phyloP scores from a whole-genome alignment of 1,284 basidiomycete species.

The Puccinia horiana region DNA sequence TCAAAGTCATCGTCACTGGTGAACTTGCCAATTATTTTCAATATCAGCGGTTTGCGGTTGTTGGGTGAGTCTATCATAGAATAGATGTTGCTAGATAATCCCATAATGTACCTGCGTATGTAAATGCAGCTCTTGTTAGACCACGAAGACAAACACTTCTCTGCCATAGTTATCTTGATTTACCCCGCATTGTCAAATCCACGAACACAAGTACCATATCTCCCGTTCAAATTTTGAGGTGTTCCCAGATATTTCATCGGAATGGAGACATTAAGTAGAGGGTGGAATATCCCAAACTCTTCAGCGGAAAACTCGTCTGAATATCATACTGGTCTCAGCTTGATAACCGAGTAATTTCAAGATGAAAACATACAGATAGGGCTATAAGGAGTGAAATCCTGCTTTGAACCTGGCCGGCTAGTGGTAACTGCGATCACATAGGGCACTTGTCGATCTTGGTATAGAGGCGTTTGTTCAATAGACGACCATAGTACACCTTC shows the following conservation, averaged over 20 bases:
- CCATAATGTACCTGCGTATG: conserved; percentile 39
- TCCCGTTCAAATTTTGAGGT: not conserved
- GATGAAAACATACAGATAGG: conserved; percentile 22
- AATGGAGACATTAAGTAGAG: conserved; percentile 22
- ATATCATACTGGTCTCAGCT: not conserved
- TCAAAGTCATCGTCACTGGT: conserved; percentile 45
- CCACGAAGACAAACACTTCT: not conserved
- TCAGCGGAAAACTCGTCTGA: conserved; percentile 35
- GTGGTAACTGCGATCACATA: conserved; percentile 29
- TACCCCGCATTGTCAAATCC: conserved; percentile 38
- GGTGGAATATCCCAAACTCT: conserved; percentile 33
- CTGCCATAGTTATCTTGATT: not conserved
- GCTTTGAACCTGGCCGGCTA: conserved; percentile 1
- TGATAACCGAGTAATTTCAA: not conserved
- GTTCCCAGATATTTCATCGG: conserved; percentile 22
- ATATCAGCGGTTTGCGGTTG: not conserved
- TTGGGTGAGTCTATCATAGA: conserved; percentile 31
- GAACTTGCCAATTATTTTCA: conserved; percentile 16
- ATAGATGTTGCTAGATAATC: conserved; percentile 44
- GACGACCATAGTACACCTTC: conserved; percentile 32
- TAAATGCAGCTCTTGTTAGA: not conserved
- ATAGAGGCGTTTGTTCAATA: conserved; percentile 25
- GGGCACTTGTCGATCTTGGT: conserved; percentile 31
- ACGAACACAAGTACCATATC: not conserved
- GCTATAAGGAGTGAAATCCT: conserved; percentile 20